phyloP scores from a whole-genome alignment of 805 yeast genomes.

The Wickerhamiella parazyma region DNA sequence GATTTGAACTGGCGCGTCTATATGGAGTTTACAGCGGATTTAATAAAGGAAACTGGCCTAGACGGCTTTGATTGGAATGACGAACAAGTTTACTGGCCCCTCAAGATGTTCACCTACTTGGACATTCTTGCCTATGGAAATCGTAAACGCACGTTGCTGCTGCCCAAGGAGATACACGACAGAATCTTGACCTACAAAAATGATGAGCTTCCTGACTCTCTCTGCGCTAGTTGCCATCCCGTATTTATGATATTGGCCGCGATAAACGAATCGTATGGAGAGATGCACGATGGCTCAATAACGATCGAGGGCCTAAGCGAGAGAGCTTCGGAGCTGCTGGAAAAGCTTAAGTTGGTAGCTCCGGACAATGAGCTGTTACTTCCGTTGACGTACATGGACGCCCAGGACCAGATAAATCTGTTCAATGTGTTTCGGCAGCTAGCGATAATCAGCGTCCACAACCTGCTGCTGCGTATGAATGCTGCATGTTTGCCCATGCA shows the following conservation, averaged over 20 bases:
- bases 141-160: conserved; percentile 44
- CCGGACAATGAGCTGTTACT: conserved; percentile 40
- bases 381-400: conserved; percentile 32
- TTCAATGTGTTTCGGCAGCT: conserved; percentile 62
- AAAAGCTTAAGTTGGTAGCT: conserved; percentile 34
- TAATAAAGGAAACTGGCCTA: conserved; percentile 52
- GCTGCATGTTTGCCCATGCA: conserved; percentile 54
- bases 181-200: conserved; percentile 30
- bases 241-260: conserved; percentile 56
- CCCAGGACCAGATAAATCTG: conserved; percentile 52
- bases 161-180: conserved; percentile 48
- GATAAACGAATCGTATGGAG: conserved; percentile 46
- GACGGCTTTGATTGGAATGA: conserved; percentile 36
- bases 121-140: conserved; percentile 56
- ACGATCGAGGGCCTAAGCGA: conserved; percentile 12
- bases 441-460: conserved; percentile 52
- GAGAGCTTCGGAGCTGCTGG: conserved; percentile 31
- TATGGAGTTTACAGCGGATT: conserved; percentile 49
- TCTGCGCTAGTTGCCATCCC: conserved; percentile 59
- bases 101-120: conserved; percentile 69
- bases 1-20: conserved; percentile 61
- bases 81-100: conserved; percentile 54
- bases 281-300: conserved; percentile 22
- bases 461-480: conserved; percentile 45
- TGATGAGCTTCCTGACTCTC: conserved; percentile 42